Evolutionary conservation across 495 filamentous ascomycete genomes (phyloP), one percentile per base, ranked within the genome.

Genomic region (Viridothelium virens): DNA sequence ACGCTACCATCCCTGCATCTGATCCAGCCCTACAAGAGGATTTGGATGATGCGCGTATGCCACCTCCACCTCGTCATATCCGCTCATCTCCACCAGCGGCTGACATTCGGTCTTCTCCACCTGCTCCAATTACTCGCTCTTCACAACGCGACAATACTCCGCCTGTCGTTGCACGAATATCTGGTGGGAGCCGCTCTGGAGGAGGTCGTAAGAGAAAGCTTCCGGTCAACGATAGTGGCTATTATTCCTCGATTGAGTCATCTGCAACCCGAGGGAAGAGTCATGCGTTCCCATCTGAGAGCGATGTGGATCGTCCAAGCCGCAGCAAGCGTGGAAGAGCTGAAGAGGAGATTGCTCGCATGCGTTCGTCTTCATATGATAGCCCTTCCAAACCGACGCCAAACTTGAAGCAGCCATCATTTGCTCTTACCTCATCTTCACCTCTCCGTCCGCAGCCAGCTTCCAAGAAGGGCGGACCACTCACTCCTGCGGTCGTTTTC

Each of bases 231-330:
- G 94, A 98, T 71, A 96, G 92, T 74, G 94, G 94, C 11, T 98
- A 97, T 75, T 96, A 96, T 71, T 98, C 94, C 1, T 97, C 93
- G 0, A 79, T 98, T n/a, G 94, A 97, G 56, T 97, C 94, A 1
- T 97, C 94, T 0, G 91, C 82, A n/a, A 81, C 90, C 70, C 84
- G 92, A 39, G 86, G 88, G 37, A 85, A 85, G 63, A 84, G 84
- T 64, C 73, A 79, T 41, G 79, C 85, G 65, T 81, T 88, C 65
- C 88, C 86, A 9, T 91, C 90, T 2, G 91, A 91, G 67, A 70
- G 83, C 34, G 85, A 87, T 69, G 81, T 87, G 38, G 89, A 91
- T 56, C 87, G 87, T 16, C 89, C 86, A 38, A 53, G 48, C 48
- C 85, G 86, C 61, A 85, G 92, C 64, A 96, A 92, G 77, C 85